Conservation (phyloP, 257 asterid species). For the Lantana camara region DNA sequence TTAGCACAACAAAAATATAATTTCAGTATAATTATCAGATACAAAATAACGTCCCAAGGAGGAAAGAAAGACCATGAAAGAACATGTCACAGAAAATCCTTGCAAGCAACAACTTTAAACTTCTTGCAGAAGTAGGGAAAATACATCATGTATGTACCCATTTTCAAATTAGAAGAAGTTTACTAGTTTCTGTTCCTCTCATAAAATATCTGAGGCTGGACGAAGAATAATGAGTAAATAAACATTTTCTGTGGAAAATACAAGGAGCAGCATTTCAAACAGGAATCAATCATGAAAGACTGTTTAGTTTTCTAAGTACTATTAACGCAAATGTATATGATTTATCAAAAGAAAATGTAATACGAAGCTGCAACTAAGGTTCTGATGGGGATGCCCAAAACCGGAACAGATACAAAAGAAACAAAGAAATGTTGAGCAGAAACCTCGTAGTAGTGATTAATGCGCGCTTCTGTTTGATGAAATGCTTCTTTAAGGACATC, state of each 20-base stretch:
- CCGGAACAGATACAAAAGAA: conserved; percentile 20
- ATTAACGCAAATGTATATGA: too few species aligned
- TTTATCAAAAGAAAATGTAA: background rate
- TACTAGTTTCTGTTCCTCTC: background rate
- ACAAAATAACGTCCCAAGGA: conserved; percentile 3
- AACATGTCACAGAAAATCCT: background rate
- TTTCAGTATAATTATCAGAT: conserved; percentile 10
- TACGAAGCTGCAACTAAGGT: background rate
- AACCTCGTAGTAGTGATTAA: conserved; percentile 92
- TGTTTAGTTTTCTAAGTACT: background rate
- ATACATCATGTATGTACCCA: background rate
- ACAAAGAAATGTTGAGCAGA: conserved; percentile 24
- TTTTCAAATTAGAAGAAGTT: conserved; percentile 7
- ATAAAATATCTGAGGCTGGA: conserved; percentile 4
- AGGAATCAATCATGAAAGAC: conserved; percentile 15
- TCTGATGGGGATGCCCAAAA: conserved; percentile 4
- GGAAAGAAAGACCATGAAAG: conserved; percentile 3
- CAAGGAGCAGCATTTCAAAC: conserved; percentile 1
- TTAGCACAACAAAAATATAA: conserved; percentile 1
- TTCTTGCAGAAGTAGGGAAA: background rate
- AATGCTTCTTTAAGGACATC: conserved; percentile 96
- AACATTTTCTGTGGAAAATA: background rate
- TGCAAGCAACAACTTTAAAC: conserved; percentile 7
- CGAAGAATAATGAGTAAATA: background rate
- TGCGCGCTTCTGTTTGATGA: conserved; percentile 78